Conservation (phyloP, 2,329 filamentous ascomycete species). For the Aspergillus fructus region DNA sequence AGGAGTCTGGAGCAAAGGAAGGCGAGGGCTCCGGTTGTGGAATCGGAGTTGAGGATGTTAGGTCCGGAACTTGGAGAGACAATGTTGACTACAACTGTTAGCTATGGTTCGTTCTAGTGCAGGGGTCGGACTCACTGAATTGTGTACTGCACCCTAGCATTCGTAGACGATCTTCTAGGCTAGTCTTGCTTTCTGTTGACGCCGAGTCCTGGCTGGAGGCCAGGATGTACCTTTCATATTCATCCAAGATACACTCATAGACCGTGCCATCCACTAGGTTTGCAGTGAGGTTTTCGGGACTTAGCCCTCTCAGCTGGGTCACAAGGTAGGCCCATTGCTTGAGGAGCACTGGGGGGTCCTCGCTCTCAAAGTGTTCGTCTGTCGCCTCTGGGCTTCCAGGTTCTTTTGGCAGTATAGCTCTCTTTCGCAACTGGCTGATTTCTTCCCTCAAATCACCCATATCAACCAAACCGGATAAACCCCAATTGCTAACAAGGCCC, state of each 20-base stretch:
- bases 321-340: conserved; percentile 57
- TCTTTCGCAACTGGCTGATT: conserved; percentile 44
- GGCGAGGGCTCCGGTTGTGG: conserved; percentile 56
- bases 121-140: conserved; percentile 36
- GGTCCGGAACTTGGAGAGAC: conserved; percentile 43
- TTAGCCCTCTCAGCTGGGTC: conserved; percentile 46
- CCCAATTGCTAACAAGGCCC: conserved; percentile 59
- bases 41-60: conserved; percentile 55
- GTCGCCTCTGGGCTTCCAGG: conserved; percentile 15
- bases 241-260: conserved; percentile 57
- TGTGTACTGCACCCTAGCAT: conserved; percentile 44
- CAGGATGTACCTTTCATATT: conserved; percentile 51
- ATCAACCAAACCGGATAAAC: conserved; percentile 55
- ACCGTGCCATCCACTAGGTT: conserved; percentile 57
- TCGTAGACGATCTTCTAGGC: conserved; percentile 36
- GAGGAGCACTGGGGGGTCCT: conserved; percentile 46
- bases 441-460: conserved; percentile 56
- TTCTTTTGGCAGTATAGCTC: conserved; percentile 17
- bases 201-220: neutral
- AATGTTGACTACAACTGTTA: conserved; percentile 42
- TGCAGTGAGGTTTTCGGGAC: conserved; percentile 56
- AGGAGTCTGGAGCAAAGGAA: conserved; percentile 61
- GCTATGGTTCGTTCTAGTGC: neutral
- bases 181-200: neutral
- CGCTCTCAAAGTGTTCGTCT: conserved; percentile 8